phyloP scores from a whole-genome alignment of 2,329 filamentous ascomycete species.

The Pseudogymnoascus sp. region DNA sequence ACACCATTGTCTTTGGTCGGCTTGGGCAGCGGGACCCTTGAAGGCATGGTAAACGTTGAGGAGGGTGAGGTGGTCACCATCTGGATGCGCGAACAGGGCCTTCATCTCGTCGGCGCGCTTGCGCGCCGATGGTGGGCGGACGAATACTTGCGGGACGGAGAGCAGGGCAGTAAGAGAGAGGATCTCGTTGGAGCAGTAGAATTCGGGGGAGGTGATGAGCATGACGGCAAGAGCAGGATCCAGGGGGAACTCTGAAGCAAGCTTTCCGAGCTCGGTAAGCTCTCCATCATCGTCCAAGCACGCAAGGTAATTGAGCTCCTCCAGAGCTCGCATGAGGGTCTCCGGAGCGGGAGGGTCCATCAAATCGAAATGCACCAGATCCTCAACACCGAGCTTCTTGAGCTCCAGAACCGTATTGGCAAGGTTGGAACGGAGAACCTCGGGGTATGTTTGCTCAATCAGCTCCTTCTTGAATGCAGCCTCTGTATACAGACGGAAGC shows the following conservation, averaged over 20 bases:
- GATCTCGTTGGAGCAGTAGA: conserved; percentile 98
- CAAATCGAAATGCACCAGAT: conserved; percentile 94
- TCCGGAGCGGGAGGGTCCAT: conserved; percentile 98
- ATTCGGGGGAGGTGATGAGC: conserved; percentile 94
- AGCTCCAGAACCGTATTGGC: conserved; percentile 91
- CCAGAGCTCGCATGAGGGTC: conserved; percentile 93
- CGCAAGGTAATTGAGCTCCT: conserved; percentile 95
- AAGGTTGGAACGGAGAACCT: conserved; percentile 89
- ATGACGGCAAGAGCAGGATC: conserved; percentile 93
- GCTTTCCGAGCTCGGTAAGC: conserved; percentile 71
- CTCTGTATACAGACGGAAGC: conserved; percentile 94
- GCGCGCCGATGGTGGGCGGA: conserved; percentile 73
- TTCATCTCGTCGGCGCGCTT: conserved; percentile 98
- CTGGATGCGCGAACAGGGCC: conserved; percentile 78
- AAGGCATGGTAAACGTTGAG: conserved; percentile 98
- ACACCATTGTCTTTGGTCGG: conserved; percentile 82
- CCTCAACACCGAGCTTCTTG: conserved; percentile 93
- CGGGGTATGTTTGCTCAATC: conserved; percentile 93
- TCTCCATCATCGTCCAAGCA: conserved; percentile 96
- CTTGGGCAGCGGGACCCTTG: conserved; percentile 63
- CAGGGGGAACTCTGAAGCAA: conserved; percentile 91
- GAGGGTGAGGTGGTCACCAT: conserved; percentile 92
- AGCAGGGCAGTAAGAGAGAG: conserved; percentile 89
- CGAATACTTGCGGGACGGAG: conserved; percentile 89
- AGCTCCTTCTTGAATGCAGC: conserved; percentile 94